Conservation (phyloP, 139 green algal genomes). For the Chlorella vulgaris region DNA sequence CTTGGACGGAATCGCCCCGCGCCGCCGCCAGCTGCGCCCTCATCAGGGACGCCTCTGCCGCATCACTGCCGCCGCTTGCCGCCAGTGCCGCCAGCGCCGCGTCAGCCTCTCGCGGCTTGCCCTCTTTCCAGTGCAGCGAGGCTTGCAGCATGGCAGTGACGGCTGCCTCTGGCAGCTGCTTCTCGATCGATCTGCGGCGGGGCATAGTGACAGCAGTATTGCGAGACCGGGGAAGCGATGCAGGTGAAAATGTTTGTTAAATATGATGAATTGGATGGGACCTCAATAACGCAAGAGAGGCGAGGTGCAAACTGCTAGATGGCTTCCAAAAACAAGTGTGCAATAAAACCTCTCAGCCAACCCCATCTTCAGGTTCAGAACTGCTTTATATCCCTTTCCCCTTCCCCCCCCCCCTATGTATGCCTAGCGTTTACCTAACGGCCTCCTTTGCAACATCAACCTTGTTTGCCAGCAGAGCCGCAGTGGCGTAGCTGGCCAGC, state of each 20-base stretch:
- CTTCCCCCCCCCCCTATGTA: too few relatives aligned
- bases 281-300: too few relatives aligned
- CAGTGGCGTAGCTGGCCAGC: conserved; percentile 68
- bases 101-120: conserved; percentile 65
- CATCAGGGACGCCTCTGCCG: conserved; percentile 48
- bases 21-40: conserved; percentile 70
- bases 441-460: conserved; percentile 62
- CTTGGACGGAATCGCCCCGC: conserved; percentile 35
- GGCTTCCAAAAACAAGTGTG: too few relatives aligned
- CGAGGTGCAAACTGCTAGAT: too few relatives aligned
- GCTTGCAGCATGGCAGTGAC: conserved; percentile 64
- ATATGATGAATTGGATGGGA: too few relatives aligned
- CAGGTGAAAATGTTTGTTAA: too few relatives aligned
- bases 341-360: too few relatives aligned
- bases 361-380: too few relatives aligned
- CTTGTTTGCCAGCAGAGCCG: conserved; percentile 68
- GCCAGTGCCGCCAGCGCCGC: conserved; percentile 50
- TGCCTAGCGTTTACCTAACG: conserved; percentile 10
- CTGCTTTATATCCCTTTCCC: too few relatives aligned
- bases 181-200: conserved; percentile 22
- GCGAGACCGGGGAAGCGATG: not conserved
- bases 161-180: not conserved
- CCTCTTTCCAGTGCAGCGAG: conserved; percentile 53
- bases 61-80: conserved; percentile 1
- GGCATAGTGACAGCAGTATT: not conserved